Evolutionary conservation across 768 basidiomycete genomes (phyloP).

Genomic region (Pilatotrama ljubarskyi): DNA sequence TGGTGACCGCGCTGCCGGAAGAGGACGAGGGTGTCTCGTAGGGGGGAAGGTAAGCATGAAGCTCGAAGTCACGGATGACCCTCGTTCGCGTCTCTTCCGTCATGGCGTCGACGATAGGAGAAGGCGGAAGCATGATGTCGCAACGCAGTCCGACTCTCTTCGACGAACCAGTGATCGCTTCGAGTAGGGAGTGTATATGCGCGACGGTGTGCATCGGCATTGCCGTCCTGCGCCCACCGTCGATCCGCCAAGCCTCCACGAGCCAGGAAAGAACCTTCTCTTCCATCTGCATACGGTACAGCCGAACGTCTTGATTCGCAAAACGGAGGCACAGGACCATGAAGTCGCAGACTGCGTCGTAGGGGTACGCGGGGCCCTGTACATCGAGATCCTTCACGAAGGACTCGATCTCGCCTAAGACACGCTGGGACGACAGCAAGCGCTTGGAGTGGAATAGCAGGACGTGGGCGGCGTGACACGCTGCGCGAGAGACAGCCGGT

Average conservation of each 20-base stretch:
- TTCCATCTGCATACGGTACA: constrained; percentile 85
- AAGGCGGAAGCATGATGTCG: constrained; percentile 66
- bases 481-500: constrained; percentile 73
- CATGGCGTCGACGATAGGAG: constrained; percentile 59
- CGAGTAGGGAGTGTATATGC: constrained; percentile 66
- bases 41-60: constrained; percentile 61
- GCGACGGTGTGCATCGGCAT: constrained; percentile 54
- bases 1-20: not conserved
- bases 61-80: constrained; percentile 68
- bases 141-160: constrained; percentile 47
- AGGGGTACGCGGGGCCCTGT: constrained; percentile 86
- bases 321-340: constrained; percentile 66
- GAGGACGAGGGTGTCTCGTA: constrained; percentile 22
- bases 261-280: constrained; percentile 87
- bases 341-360: constrained; percentile 88
- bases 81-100: constrained; percentile 56
- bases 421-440: constrained; percentile 54
- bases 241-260: constrained; percentile 63
- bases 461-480: constrained; percentile 66
- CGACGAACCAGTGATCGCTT: constrained; percentile 59
- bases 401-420: constrained; percentile 73
- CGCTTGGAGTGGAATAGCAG: constrained; percentile 47
- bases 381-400: constrained; percentile 83
- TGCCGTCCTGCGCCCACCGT: constrained; percentile 35
- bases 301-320: constrained; percentile 76